Evolutionary conservation across 768 basidiomycete species (phyloP), one percentile per base, ranked within the genome.

Genomic region (Lepiota venenata): DNA sequence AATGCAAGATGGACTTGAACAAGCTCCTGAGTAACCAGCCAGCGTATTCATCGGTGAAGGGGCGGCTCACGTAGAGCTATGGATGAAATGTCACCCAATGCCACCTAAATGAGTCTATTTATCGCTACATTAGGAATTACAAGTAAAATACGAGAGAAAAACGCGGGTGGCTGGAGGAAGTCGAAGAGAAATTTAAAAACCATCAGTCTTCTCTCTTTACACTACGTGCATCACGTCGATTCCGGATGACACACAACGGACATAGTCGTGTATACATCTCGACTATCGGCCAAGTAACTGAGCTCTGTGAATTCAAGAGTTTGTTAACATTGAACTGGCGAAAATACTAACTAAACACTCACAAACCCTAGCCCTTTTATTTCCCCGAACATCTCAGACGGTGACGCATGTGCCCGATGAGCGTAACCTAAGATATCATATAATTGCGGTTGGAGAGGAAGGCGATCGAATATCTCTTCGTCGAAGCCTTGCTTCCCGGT

Each of bases 271-370:
- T 71, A 66, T 87, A 88, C 36, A 81, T 76, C 64, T 88, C 86
- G 4, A 81, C 76, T 83, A 88, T 88, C 3, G 86, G 83, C 85
- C 84, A 88, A 7, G 85, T 87, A 51, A 88, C 78, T 20, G 73
- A 74, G 22, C 83, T 78, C 86, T 88, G 47, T 20, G 50, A 38
- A 60, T 32, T 29, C 46, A 52, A 54, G 10, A 2, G 8, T 45
- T 8, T 11, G 42, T 52, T 44, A 21, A 21, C 35, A 20, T 10
- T 3, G 36, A 25, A 11, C 10, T 32, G 25, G 32, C 3, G 50
- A 35, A 45, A 22, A 45, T 37, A 5, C 22, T n/a, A n/a, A 35
- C 7, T 36, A 48, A 52, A 29, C 22, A 71, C 84, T 69, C 61
- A 87, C 86, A 56, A 87, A 80, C 58, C 83, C 81, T 14, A 84